Evolutionary conservation across 306 rosid species (phyloP).

Genomic region (Cucurbita moschata): DNA sequence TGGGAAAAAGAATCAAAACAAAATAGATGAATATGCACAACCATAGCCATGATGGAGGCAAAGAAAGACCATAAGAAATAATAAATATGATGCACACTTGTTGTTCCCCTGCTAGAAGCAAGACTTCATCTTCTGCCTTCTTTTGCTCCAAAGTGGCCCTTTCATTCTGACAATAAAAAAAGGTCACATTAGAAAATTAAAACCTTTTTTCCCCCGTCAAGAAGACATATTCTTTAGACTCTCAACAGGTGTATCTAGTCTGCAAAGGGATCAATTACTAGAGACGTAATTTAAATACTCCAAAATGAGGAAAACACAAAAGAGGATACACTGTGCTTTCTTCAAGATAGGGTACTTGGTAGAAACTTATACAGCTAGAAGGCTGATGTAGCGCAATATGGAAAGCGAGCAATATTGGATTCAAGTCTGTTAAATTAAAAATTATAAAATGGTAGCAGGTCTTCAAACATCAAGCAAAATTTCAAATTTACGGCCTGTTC

Average conservation of each 20-base stretch:
- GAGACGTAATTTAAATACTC: neutral
- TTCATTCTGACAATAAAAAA: constrained; percentile 32
- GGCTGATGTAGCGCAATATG: neutral
- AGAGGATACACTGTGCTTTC: neutral
- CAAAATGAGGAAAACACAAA: neutral
- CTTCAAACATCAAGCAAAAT: neutral
- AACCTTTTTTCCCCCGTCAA: neutral
- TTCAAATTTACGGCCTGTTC: neutral
- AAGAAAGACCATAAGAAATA: neutral
- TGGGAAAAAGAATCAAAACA: neutral
- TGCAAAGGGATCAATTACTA: neutral
- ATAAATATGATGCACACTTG: constrained; percentile 22
- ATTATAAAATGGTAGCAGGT: neutral
- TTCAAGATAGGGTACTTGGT: neutral
- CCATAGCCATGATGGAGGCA: neutral
- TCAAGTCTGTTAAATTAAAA: neutral
- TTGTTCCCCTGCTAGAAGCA: constrained; percentile 48
- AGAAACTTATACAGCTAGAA: neutral
- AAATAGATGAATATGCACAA: neutral
- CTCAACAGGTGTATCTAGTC: neutral
- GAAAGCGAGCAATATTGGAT: neutral
- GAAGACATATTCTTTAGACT: neutral
- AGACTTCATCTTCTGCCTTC: constrained; percentile 45
- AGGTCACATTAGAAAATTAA: neutral
- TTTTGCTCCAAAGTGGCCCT: constrained; percentile 55